Evolutionary conservation across 768 basidiomycete genomes (phyloP).

Genomic region (Lactarius akahatsu): DNA sequence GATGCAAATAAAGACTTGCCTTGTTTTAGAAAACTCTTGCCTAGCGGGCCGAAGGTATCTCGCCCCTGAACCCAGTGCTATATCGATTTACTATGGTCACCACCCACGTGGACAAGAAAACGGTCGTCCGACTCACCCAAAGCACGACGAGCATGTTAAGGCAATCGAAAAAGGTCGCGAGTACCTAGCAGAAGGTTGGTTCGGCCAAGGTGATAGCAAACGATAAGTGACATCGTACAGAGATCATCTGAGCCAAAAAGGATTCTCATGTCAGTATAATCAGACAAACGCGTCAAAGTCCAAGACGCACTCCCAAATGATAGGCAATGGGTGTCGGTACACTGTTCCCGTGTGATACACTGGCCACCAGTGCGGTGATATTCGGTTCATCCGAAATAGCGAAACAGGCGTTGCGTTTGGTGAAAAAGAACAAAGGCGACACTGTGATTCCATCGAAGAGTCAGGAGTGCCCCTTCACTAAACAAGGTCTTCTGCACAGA

Average conservation of each 20-base stretch:
- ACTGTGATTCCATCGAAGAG: constrained; percentile 12
- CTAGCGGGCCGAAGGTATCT: constrained; percentile 20
- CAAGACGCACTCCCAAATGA: constrained; percentile 22
- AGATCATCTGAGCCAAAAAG: constrained; percentile 9
- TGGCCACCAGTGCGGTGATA: background rate
- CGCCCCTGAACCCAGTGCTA: constrained; percentile 23
- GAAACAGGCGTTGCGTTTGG: constrained; percentile 10
- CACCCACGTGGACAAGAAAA: background rate
- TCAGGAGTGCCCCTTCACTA: background rate
- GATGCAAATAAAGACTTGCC: constrained; percentile 15
- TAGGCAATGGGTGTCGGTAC: background rate
- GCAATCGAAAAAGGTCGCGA: constrained; percentile 17
- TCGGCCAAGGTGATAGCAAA: background rate
- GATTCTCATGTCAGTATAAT: background rate
- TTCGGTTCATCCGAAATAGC: background rate
- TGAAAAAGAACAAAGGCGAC: background rate
- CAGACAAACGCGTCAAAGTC: background rate
- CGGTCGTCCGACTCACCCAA: background rate
- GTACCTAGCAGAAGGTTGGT: constrained; percentile 1
- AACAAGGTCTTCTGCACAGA: background rate
- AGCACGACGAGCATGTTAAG: constrained; percentile 19
- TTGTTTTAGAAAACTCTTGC: constrained; percentile 26
- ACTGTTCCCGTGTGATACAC: accelerated
- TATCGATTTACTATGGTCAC: background rate
- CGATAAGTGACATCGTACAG: constrained; percentile 3